Evolutionary conservation across 768 basidiomycete genomes (phyloP), one percentile per base, ranked within the genome.

Genomic region (Chalciporus chontae): DNA sequence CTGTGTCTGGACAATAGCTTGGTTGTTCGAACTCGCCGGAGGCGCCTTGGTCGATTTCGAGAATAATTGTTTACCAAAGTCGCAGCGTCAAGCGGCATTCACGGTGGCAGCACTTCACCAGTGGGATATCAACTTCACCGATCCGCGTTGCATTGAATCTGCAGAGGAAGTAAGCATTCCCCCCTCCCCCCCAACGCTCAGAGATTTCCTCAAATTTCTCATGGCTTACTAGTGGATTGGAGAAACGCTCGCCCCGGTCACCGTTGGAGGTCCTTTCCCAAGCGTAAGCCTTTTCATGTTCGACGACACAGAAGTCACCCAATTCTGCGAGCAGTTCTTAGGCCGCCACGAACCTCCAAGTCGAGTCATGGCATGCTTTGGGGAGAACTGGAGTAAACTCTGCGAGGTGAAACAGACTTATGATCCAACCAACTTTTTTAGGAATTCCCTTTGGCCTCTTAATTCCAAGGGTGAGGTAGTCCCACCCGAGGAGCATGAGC

Each of bases 31-130:
- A 67, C 77, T 93, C 37, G 87, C 87, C 0, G 93, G 88, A 2
- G 90, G 90, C 15, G 88, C 88, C 1, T 77, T 90, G 36, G 65
- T 68, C 0, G 90, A 93, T 63, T 81, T 79, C 51, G 84, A 88
- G 48, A 76, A 85, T 55, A 83, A 75, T 11, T 90, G 87, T 56
- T 68, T 92, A 13, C 90, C 91, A 3, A 83, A 84, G 63, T 74
- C 78, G 10, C 88, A 91, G 60, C 83, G 93, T 42, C 78, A 91
- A 64, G 86, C 89, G 1, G 65, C 78, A 8, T 95, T 92, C 69
- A 93, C 88, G 3, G 82, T 95, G 47, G 87, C 90, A 3, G 92
- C 93, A 15, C 73, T 94, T 21, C 93, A 94, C 66, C 93, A 95
- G 63, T 95, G 93, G 93, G 87, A 90, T 53, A 85, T 93, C 71